Percentiles rank a stretch among this genome's conserved stretches.
Conservation (phyloP, 2,329 filamentous ascomycete genomes). For the Sodiomyces alkalinus region DNA sequence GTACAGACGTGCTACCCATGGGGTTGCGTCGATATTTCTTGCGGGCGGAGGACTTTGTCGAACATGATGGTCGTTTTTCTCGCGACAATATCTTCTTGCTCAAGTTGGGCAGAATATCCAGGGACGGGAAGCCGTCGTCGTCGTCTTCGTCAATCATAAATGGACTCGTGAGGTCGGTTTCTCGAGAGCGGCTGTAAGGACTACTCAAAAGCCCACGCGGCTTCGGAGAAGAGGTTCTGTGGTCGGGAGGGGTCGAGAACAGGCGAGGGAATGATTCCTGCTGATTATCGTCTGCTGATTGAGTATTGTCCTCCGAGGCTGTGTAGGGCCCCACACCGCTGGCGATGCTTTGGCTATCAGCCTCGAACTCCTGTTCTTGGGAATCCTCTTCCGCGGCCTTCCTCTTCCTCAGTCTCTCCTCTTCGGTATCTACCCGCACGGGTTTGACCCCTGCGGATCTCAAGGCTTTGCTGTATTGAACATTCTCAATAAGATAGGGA, state of each 20-base stretch:
- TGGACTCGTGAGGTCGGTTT: slow-evolving; percentile 22
- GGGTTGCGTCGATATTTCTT: neutral
- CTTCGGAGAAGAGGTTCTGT: slow-evolving; percentile 5
- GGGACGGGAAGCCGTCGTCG: slow-evolving; percentile 19
- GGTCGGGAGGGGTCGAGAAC: neutral
- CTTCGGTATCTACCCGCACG: slow-evolving; percentile 22
- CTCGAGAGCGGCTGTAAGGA: slow-evolving; percentile 16
- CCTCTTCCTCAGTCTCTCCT: slow-evolving; percentile 13
- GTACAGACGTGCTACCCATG: neutral
- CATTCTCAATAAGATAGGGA: slow-evolving; percentile 41
- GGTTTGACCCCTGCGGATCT: slow-evolving; percentile 40
- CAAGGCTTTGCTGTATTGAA: slow-evolving; percentile 35
- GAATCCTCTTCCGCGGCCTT: slow-evolving; percentile 24
- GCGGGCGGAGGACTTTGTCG: neutral
- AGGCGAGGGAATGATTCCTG: neutral
- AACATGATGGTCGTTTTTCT: neutral
- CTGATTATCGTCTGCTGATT: slow-evolving; percentile 21
- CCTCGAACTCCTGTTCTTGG: slow-evolving; percentile 33
- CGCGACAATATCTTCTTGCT: neutral
- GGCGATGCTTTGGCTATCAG: slow-evolving; percentile 30
- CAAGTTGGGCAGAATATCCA: slow-evolving; percentile 10
- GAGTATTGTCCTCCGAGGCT: slow-evolving; percentile 11
- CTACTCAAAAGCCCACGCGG: slow-evolving; percentile 15
- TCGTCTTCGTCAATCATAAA: slow-evolving; percentile 8
- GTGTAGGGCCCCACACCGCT: too few relatives aligned